Evolutionary conservation across 1,284 basidiomycete species (phyloP), one percentile per base, ranked within the genome.

Genomic region (Fomitiporia mediterranea): DNA sequence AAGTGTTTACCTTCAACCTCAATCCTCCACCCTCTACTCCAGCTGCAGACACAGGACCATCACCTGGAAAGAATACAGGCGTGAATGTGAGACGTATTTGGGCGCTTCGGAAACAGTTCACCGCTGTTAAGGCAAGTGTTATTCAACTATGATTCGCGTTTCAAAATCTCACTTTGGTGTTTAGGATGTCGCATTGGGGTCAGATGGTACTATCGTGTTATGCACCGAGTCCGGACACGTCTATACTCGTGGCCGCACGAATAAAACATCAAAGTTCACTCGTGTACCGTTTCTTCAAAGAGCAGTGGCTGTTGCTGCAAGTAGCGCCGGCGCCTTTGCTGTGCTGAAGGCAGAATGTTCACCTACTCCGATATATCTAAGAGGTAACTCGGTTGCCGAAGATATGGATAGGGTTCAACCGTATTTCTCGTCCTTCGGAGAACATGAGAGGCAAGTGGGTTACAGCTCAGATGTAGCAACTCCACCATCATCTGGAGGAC

Each of bases 191-290:
- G 94, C 92, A 0, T 78, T 98, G 19, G 93, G 94, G 13, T 75
- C 83, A 0, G 94, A 98, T 62, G 93, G 94, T 1, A 83, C 89
- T 5, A 82, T 98, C 64, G 88, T 98, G 64, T 80, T 98, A 40
- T 97, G 93, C 71, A 98, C 96, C 0, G 85, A 89, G 62, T 94
- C 94, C 1, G 96, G 96, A 0, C 94, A 98, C 64, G 94, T 98
- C 28, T 98, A 91, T 65, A 80, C 95, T 21, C 84, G 92, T 25
- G 80, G 84, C 17, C 81, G 91, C 13, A 80, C 74, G 57, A 73
- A 72, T 2, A 91, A 90, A 63, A 71, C 84, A 1, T 84, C 86
- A 72, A 92, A 91, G 72, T 98, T 96, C 68, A 82, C 86, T 51
- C 83, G 86, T 13, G 74, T 98, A 0, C 87, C 90, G 0, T 86